phyloP scores from a whole-genome alignment of 2,329 filamentous ascomycete genomes.

The Claviceps purpurea region DNA sequence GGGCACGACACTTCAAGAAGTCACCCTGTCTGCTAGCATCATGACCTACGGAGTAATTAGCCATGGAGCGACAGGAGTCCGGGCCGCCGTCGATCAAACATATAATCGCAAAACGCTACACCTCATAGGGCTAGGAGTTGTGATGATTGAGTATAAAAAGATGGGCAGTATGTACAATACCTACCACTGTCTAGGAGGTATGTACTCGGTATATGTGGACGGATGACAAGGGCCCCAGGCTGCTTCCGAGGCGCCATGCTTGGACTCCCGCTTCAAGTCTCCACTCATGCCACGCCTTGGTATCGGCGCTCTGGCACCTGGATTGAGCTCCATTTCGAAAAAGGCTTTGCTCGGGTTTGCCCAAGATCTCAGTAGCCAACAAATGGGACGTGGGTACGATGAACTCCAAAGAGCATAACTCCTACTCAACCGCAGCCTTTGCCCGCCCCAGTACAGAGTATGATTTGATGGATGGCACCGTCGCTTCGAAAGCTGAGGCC shows the following conservation, averaged over 20 bases:
- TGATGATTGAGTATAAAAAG: conserved; percentile 1
- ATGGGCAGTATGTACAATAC: not conserved
- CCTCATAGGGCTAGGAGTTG: conserved; percentile 3
- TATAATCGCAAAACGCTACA: not conserved
- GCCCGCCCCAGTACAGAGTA: not conserved
- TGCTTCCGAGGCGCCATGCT: conserved; percentile 13
- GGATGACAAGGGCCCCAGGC: conserved; percentile 5
- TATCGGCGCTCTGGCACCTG: not conserved
- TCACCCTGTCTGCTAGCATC: not conserved
- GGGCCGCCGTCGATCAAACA: conserved; percentile 3
- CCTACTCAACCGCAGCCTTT: not conserved
- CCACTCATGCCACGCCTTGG: conserved; percentile 8
- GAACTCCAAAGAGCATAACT: conserved; percentile 3
- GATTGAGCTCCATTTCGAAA: not conserved
- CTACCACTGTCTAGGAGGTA: too few relatives aligned
- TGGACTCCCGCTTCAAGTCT: conserved; percentile 10
- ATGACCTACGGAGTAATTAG: not conserved
- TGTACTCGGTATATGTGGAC: not conserved
- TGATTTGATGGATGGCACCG: not conserved
- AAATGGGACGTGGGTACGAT: conserved; percentile 1
- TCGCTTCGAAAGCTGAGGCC: not conserved
- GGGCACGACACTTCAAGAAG: not conserved
- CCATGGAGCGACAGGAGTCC: conserved; percentile 2
- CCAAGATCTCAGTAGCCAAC: not conserved
- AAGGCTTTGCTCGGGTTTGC: not conserved